These are phyloP conservation scores for Coemansia sp. DNA, from an alignment of 192 early-diverging fungal genomes.

Conservation along the genomic window DNA sequence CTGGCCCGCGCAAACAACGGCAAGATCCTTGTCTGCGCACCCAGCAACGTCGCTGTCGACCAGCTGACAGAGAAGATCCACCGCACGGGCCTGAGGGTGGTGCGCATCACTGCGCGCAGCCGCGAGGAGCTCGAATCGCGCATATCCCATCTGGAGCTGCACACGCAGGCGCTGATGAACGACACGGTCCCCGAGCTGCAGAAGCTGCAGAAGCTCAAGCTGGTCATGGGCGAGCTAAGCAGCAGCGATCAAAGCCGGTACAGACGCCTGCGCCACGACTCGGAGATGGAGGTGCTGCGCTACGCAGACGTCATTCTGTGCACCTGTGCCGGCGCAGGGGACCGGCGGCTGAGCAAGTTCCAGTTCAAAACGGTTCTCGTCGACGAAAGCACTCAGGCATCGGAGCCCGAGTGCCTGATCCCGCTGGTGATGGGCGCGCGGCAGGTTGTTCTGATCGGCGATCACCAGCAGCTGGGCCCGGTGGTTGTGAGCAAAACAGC, in stretches of 20 bases:
- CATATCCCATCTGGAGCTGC: constrained; percentile 90
- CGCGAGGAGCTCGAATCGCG: constrained; percentile 94
- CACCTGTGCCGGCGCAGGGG: constrained; percentile 96
- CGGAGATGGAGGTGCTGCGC: constrained; percentile 89
- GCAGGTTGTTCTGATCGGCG: constrained; percentile 96
- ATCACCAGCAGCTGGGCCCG: constrained; percentile 98
- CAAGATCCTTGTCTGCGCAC: constrained; percentile 96
- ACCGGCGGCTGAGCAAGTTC: constrained; percentile 84
- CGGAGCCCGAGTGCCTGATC: constrained; percentile 97
- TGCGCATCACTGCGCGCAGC: constrained; percentile 89
- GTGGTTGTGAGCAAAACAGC: constrained; percentile 98
- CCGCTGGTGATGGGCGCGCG: constrained; percentile 94
- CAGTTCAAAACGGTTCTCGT: constrained; percentile 93
- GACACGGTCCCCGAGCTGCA: constrained; percentile 93
- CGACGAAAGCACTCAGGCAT: constrained; percentile 97
- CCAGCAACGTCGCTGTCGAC: constrained; percentile 99
- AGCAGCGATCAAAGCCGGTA: constrained; percentile 84
- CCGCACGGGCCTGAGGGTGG: constrained; percentile 89
- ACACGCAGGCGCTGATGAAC: constrained; percentile 95
- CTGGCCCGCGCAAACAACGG: constrained; percentile 84
- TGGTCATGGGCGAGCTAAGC: constrained; percentile 89
- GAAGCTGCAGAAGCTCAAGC: constrained; percentile 85
- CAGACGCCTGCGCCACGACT: constrained; percentile 75
- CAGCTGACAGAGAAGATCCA: constrained; percentile 98
- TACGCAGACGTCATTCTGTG: constrained; percentile 97